These are phyloP conservation scores for Plasmodium sp. DNA, from an alignment of 169 alveolate species.

Conservation along the genomic window DNA sequence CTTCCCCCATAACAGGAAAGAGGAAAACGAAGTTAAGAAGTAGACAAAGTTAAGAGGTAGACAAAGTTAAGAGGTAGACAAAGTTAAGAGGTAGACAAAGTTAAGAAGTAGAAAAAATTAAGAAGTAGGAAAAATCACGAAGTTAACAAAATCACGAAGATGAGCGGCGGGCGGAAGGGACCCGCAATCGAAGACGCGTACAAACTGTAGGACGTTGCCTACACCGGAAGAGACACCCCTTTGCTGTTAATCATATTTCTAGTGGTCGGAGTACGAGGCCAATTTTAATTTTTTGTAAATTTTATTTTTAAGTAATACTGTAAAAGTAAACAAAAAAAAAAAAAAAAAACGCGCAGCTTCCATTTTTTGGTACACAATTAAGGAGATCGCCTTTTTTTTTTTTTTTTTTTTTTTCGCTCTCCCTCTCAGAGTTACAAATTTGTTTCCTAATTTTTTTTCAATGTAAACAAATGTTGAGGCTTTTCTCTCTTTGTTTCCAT, in stretches of 20 bases:
- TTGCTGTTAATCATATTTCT: not conserved
- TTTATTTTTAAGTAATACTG: conserved; percentile 8
- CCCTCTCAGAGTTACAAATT: not conserved
- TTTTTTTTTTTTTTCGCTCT: not conserved
- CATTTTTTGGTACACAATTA: not conserved
- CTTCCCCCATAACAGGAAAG: conserved; percentile 1
- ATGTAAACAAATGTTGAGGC: not conserved
- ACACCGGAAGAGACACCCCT: not conserved
- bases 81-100: too few species aligned
- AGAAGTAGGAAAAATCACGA: too few species aligned
- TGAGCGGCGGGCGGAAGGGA: not conserved
- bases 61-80: too few species aligned
- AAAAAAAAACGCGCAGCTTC: not conserved
- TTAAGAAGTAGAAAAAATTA: too few species aligned
- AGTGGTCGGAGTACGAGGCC: not conserved
- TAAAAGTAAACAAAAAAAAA: not conserved
- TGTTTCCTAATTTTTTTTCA: not conserved
- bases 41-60: not conserved
- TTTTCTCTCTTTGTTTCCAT: not conserved
- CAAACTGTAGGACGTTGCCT: not conserved
- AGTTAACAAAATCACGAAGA: not conserved
- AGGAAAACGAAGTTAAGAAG: conserved; percentile 22
- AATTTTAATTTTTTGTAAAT: conserved; percentile 29
- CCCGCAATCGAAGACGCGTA: not conserved
- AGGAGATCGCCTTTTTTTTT: not conserved